A percentile compares a stretch with the other conserved stretches of the same genome.
Evolutionary conservation across 768 basidiomycete species (phyloP).

Genomic region (Lentinula guzmanii): DNA sequence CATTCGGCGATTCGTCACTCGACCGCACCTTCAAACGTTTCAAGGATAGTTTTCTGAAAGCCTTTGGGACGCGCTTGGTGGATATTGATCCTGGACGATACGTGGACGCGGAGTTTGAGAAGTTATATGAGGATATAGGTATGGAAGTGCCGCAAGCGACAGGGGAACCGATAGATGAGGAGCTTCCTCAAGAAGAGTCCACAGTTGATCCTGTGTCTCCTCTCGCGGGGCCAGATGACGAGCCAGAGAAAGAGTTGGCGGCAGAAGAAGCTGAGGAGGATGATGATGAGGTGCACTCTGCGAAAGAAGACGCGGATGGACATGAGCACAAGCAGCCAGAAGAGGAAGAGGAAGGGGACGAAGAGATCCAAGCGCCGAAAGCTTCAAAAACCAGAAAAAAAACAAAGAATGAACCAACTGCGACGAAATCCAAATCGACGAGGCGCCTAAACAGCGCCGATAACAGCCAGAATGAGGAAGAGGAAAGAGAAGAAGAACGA

Average conservation of each 20-base stretch:
- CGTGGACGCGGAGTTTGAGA: slow-evolving; percentile 31
- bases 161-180: slow-evolving; percentile 12
- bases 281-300: background rate
- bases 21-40: slow-evolving; percentile 55
- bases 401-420: background rate
- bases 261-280: background rate
- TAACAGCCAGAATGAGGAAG: background rate
- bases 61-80: slow-evolving; percentile 36
- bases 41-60: slow-evolving; percentile 35
- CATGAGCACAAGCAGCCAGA: background rate
- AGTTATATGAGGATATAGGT: slow-evolving; percentile 36
- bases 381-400: background rate
- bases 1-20: slow-evolving; percentile 46
- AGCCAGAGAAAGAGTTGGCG: background rate
- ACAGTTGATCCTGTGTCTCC: slow-evolving; percentile 14
- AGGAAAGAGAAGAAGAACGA: background rate
- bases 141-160: slow-evolving; percentile 23
- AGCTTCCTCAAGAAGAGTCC: slow-evolving; percentile 19
- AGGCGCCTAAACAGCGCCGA: background rate
- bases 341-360: background rate
- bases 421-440: background rate
- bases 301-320: background rate
- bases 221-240: background rate
- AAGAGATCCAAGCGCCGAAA: background rate
- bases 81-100: slow-evolving; percentile 27